Percentiles rank a stretch among this genome's conserved stretches.
Evolutionary conservation across 345 rosid genomes (phyloP).

Genomic region (Eucalyptus microcorys): DNA sequence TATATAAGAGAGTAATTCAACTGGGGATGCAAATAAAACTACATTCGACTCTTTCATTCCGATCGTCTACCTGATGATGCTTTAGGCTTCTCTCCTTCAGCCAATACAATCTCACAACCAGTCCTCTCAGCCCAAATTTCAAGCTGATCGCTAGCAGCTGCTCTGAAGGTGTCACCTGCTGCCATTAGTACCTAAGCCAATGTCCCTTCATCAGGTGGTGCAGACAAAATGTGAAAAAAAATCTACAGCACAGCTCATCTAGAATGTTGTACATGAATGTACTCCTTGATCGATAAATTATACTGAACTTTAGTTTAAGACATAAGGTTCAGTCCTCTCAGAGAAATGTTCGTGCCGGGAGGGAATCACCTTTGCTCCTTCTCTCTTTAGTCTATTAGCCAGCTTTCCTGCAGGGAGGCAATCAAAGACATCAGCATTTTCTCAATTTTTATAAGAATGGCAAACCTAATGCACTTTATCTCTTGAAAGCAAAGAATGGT

Average conservation of each 20-base stretch:
- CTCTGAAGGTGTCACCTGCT: slow-evolving; percentile 98
- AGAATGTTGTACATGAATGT: neutral
- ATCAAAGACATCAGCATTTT: neutral
- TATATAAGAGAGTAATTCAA: neutral
- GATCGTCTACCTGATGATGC: slow-evolving; percentile 67
- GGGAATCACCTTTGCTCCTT: slow-evolving; percentile 66
- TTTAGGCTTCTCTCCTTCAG: slow-evolving; percentile 64
- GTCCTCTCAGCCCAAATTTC: slow-evolving; percentile 98
- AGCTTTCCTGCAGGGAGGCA: slow-evolving; percentile 61
- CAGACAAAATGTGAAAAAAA: neutral
- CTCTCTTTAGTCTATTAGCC: slow-evolving; percentile 77
- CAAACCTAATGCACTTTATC: neutral
- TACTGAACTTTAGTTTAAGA: neutral
- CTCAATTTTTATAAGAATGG: neutral
- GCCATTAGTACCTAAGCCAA: slow-evolving; percentile 73
- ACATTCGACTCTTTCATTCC: neutral
- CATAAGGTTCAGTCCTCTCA: neutral
- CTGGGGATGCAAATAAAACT: neutral
- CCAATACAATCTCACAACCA: slow-evolving; percentile 81
- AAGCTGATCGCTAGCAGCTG: slow-evolving; percentile 94
- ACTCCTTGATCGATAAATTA: neutral
- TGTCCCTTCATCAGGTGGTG: slow-evolving; percentile 10
- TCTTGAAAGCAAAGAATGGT: neutral
- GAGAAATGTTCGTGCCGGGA: neutral
- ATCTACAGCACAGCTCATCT: neutral